Evolutionary conservation across 129 eudicot genomes (phyloP).

Genomic region (Saposhnikovia divaricata): DNA sequence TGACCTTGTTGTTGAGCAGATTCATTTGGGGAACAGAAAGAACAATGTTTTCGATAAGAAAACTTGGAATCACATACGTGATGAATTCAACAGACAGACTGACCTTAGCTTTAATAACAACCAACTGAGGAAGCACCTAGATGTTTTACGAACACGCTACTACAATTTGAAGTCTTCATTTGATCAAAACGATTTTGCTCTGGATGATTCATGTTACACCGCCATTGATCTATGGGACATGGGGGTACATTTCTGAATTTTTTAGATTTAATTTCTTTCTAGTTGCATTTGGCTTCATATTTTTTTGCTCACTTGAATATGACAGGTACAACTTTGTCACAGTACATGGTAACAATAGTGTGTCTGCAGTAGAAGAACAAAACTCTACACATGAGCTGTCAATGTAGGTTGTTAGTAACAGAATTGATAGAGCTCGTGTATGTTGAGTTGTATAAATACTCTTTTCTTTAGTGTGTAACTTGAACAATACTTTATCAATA

Average conservation of each 20-base stretch:
- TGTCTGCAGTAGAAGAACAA: no score
- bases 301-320: background rate
- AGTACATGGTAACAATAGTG: no score
- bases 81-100: conserved; percentile 47
- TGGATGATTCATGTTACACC: conserved; percentile 43
- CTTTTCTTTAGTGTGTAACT: no score
- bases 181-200: conserved; percentile 28
- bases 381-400: no score
- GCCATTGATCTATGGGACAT: conserved; percentile 55
- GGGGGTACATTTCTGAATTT: conserved; percentile 26
- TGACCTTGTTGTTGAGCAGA: conserved; percentile 57
- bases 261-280: background rate
- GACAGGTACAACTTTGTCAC: conserved; percentile 42
- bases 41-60: conserved; percentile 59
- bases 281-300: background rate
- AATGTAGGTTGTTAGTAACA: no score
- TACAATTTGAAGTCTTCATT: conserved; percentile 34
- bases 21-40: conserved; percentile 41
- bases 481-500: no score
- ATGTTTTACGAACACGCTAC: conserved; percentile 50
- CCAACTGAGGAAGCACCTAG: conserved; percentile 48
- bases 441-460: no score
- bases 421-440: no score
- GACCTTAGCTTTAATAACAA: conserved; percentile 19
- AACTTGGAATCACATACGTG: conserved; percentile 54